These are phyloP conservation scores for Monilinia vaccinii-corymbosi DNA, from an alignment of 2,329 filamentous ascomycete species.

Conservation along the genomic window DNA sequence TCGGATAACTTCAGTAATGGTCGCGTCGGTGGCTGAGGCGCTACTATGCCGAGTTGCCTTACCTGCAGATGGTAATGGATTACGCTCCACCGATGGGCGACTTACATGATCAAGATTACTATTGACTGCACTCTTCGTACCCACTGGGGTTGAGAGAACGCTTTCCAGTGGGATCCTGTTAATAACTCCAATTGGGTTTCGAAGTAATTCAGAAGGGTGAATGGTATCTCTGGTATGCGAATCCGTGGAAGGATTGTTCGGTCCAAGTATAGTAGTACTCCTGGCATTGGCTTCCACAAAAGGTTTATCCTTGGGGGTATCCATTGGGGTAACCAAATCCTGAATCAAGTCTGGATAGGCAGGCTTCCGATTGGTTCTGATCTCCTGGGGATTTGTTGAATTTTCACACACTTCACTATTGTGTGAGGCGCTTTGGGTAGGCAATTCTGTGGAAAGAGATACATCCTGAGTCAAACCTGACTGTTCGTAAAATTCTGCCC, in stretches of 20 bases:
- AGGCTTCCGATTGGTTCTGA: conserved; percentile 13
- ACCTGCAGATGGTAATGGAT: conserved; percentile 11
- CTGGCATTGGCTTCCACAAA: conserved; percentile 6
- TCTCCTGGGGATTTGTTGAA: background rate
- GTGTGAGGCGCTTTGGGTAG: conserved; percentile 6
- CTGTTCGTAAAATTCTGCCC: conserved; percentile 19
- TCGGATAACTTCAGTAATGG: conserved; percentile 21
- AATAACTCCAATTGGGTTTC: conserved; percentile 8
- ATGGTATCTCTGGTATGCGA: conserved; percentile 17
- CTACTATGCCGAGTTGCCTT: conserved; percentile 20
- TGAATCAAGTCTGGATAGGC: conserved; percentile 19
- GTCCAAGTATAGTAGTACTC: conserved; percentile 2
- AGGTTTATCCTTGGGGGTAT: background rate
- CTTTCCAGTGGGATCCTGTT: conserved; percentile 15
- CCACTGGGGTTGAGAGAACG: conserved; percentile 19
- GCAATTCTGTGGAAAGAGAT: background rate
- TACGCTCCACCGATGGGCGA: conserved; percentile 1
- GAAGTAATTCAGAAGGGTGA: conserved; percentile 21
- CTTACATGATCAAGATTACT: conserved; percentile 11
- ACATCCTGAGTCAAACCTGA: conserved; percentile 9
- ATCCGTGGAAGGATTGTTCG: conserved; percentile 11
- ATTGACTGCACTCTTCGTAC: conserved; percentile 10
- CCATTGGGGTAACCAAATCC: conserved; percentile 15
- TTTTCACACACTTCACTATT: background rate
- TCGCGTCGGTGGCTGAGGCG: conserved; percentile 20